Conservation (phyloP, 2,329 filamentous ascomycete genomes). For the Neopestalotiopsis clavispora region DNA sequence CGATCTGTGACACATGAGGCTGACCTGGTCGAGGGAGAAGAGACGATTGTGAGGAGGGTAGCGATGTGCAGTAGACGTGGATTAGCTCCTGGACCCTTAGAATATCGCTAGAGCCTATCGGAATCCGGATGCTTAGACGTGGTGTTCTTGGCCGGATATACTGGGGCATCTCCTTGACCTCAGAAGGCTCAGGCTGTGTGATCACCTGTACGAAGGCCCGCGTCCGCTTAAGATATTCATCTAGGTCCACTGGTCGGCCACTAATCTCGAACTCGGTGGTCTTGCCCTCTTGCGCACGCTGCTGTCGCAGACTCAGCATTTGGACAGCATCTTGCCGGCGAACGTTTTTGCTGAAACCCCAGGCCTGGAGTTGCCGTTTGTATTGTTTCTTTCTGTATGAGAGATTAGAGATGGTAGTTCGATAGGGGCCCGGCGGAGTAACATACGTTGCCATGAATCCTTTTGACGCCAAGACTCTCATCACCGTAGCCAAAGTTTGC, state of each 20-base stretch:
- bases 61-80: neutral
- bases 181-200: neutral
- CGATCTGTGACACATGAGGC: neutral
- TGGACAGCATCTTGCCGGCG: conserved; percentile 1
- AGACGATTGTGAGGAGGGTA: neutral
- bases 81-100: neutral
- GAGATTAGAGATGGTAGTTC: neutral
- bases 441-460: neutral
- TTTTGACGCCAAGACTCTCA: neutral
- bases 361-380: neutral
- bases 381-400: neutral
- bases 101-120: neutral
- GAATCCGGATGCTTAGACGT: neutral
- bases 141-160: conserved; percentile 1
- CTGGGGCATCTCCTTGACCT: neutral
- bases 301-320: neutral
- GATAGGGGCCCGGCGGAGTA: neutral
- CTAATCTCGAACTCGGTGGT: neutral
- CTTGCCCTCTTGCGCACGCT: neutral
- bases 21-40: neutral
- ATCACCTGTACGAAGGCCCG: neutral
- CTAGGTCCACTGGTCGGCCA: neutral
- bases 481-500: neutral
- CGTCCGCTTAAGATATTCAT: neutral
- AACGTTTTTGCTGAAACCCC: neutral